Base-by-base conservation (phyloP, 2,329 filamentous ascomycete genomes). In the Coniochaeta ligniaria region DNA sequence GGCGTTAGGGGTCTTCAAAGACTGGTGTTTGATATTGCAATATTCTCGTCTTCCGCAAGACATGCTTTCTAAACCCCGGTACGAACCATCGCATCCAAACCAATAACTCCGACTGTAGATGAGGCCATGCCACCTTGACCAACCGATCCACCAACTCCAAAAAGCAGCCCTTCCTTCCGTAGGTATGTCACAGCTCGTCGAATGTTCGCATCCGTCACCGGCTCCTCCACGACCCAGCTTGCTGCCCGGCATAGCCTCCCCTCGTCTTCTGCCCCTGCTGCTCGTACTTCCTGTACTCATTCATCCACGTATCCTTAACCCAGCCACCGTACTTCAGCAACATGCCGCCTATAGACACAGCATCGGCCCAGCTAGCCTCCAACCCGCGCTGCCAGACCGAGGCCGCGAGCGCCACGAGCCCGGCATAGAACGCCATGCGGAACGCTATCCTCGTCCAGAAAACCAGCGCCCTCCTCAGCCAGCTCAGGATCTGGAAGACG, bases 391-490 rank as follows among this genome's bases (percentile, higher is more conserved):
- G 85, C 72, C 82, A 89, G 3, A 88, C 78, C 62, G 81, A 79
- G 20, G 86, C 76, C 0, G 79, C 78, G 0, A 86, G 47, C 0
- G 80, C 78, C 5, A 80, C 75, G 2, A 93, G 66, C 1, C 76
- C 71, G 1, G 81, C 82, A 85, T 86, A 95, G 64, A 92, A 85
- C 1, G 83, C 72, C 47, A 92, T 66, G 26, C 82, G 76, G 64
- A 91, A 72, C 12, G 80, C 79, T 60, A 96, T 70, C n/a, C 83
- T 78, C 59, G 92, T 83, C 85, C 91, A 92, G 77, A 87, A 96
- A 69, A 92, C 77, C 61, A 96, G 79, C 22, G 91, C 76, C 62
- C 91, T 83, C 63, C 87, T 85, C 20, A 92, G 77, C 76, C 89
- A 88, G 64, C 88, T 75, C 47, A 95, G 78, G 60, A 93, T 71